Conservation (phyloP, 106 monocot genomes). For the Acorus calamus region DNA sequence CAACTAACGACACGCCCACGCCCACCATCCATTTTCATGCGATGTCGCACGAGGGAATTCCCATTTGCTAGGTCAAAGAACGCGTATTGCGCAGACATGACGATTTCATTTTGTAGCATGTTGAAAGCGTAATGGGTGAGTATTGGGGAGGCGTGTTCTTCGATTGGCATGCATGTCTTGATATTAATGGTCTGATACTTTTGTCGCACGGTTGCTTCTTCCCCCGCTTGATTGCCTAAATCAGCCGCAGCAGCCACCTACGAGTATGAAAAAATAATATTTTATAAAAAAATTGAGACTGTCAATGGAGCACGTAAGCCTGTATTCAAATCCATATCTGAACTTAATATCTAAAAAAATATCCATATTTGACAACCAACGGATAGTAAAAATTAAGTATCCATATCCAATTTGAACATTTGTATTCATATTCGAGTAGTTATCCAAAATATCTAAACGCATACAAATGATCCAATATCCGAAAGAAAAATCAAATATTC, state of each 20-base stretch:
- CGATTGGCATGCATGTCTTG: slow-evolving; percentile 73
- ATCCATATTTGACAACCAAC: too few relatives aligned
- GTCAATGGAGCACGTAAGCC: too few relatives aligned
- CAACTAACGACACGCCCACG: slow-evolving; percentile 54
- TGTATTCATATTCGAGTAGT: too few relatives aligned
- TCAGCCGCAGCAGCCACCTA: slow-evolving; percentile 79
- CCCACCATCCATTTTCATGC: slow-evolving; percentile 46
- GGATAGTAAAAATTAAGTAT: too few relatives aligned
- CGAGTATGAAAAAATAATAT: slow-evolving; percentile 4
- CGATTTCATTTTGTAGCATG: slow-evolving; percentile 68
- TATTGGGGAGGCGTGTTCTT: slow-evolving; percentile 73
- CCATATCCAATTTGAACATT: too few relatives aligned
- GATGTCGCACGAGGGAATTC: slow-evolving; percentile 52
- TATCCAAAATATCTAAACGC: too few relatives aligned
- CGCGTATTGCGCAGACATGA: slow-evolving; percentile 61
- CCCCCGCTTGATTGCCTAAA: slow-evolving; percentile 76
- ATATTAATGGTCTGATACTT: slow-evolving; percentile 31
- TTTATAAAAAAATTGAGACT: neutral
- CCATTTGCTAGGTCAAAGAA: slow-evolving; percentile 47
- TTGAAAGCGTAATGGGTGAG: slow-evolving; percentile 58
- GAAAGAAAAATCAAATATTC: too few relatives aligned
- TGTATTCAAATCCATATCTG: too few relatives aligned
- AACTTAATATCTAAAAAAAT: too few relatives aligned
- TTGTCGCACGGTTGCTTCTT: slow-evolving; percentile 52
- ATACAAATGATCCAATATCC: too few relatives aligned